Evolutionary conservation across 108 stramenopile species (phyloP), one percentile per base, ranked within the genome.

Genomic region (Nannochloropsis salina): DNA sequence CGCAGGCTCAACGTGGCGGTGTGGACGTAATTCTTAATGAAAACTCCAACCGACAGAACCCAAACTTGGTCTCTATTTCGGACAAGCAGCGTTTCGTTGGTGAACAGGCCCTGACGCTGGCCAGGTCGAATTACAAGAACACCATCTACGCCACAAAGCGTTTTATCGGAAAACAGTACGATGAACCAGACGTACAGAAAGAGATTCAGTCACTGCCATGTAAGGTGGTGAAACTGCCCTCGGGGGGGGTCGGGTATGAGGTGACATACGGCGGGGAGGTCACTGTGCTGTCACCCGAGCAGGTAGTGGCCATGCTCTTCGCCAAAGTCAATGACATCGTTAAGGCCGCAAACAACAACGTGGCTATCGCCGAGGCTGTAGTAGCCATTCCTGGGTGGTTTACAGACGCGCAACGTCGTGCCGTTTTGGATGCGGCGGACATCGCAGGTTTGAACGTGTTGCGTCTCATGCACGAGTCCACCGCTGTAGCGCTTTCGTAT

Each of bases 1-100:
- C 96, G 41, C 94, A 96, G 81, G 97, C 97, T 3, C 96, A 94
- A 42, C 92, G 96, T 45, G 97, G 99, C 80, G 97, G 98, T 45
- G 96, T 98, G 42, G 97, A 98, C 90, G 97, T 98, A 44, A 94
- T 98, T 91, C 94, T 99, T 51, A 99, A 99, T 93, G 98, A 97
- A 83, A 95, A 93, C 86, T 95, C 94, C 83, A 96, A 97, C 88
- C 94, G 99, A 80, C 94, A 95, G 83, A 99, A 97, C 90, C 95
- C 96, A 92, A 95, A 92, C 93, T 94, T 96, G 42, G 83, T 92
- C 61, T 84, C 83, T 43, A 31, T 22, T 42, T 10, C 45, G 45
- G 45, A 21, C 10, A 84, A 45, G 43, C 85, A 88, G 82, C 41
- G 88, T 8, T 89, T 88, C n/a, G 85, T 90, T 89, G 88, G 88